phyloP scores from a whole-genome alignment of 2,329 filamentous ascomycete species.

The Bipolaris victoriae region DNA sequence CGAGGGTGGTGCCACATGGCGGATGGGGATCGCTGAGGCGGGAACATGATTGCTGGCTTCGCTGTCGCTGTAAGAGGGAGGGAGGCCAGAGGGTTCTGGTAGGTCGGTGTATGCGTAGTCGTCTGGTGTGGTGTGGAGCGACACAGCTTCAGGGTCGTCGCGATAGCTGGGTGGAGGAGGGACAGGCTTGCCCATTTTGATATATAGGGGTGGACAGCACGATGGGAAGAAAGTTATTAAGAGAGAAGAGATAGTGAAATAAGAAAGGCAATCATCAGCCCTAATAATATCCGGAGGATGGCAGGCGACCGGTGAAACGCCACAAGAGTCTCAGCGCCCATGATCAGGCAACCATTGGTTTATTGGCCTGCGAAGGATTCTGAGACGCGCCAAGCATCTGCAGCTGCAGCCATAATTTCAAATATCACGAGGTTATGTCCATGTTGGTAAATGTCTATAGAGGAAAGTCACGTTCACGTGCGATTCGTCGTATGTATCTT shows the following conservation, averaged over 20 bases:
- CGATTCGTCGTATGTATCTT: neutral
- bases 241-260: neutral
- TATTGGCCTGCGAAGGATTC: conserved; percentile 15
- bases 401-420: neutral
- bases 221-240: neutral
- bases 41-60: conserved; percentile 26
- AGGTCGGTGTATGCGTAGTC: conserved; percentile 48
- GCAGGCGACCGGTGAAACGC: conserved; percentile 28
- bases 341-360: conserved; percentile 33
- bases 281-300: conserved; percentile 14
- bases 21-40: conserved; percentile 22
- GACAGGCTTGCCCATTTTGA: conserved; percentile 41
- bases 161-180: conserved; percentile 33
- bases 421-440: neutral
- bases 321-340: conserved; percentile 27
- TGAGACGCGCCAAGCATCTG: neutral
- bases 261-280: conserved; percentile 7
- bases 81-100: conserved; percentile 39
- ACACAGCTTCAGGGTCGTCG: conserved; percentile 49
- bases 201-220: neutral
- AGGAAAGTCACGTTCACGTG: neutral
- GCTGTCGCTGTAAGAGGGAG: conserved; percentile 47
- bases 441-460: neutral
- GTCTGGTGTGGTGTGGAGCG: conserved; percentile 48
- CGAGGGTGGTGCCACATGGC: conserved; percentile 37